A percentile compares a stretch with the other conserved stretches of the same genome.
These are phyloP conservation scores for Quercus robur DNA, from an alignment of 306 rosid genomes.

Conservation along the genomic window DNA sequence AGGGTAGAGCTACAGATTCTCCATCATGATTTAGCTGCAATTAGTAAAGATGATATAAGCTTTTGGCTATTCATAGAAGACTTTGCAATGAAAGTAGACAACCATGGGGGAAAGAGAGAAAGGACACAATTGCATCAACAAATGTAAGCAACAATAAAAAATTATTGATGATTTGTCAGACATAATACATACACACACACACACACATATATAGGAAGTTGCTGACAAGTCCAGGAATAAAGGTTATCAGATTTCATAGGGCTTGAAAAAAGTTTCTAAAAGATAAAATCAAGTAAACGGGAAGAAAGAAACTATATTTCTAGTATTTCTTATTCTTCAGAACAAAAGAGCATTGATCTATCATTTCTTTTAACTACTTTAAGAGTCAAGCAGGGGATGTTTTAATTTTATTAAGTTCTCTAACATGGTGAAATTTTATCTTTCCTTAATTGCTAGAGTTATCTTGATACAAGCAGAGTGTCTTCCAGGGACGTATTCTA, in stretches of 20 bases:
- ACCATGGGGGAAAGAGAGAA: background rate
- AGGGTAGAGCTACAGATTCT: constrained; percentile 60
- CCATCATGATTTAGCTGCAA: constrained; percentile 76
- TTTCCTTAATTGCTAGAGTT: background rate
- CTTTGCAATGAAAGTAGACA: background rate
- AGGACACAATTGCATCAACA: background rate
- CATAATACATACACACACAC: background rate
- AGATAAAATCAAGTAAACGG: background rate
- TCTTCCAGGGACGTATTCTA: background rate
- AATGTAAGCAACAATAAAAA: background rate
- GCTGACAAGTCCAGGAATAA: background rate
- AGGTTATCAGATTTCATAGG: background rate
- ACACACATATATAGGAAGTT: background rate
- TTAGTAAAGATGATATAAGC: constrained; percentile 19
- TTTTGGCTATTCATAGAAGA: background rate
- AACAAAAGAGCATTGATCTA: background rate
- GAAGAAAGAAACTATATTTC: background rate
- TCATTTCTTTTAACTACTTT: background rate
- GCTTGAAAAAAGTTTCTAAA: background rate
- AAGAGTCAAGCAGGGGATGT: background rate
- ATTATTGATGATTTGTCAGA: background rate
- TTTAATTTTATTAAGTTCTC: background rate
- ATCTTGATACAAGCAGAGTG: background rate
- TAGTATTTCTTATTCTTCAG: background rate
- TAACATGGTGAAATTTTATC: background rate